These are phyloP conservation scores for Lathyrus sativus DNA, from an alignment of 306 rosid genomes.

Conservation along the genomic window DNA sequence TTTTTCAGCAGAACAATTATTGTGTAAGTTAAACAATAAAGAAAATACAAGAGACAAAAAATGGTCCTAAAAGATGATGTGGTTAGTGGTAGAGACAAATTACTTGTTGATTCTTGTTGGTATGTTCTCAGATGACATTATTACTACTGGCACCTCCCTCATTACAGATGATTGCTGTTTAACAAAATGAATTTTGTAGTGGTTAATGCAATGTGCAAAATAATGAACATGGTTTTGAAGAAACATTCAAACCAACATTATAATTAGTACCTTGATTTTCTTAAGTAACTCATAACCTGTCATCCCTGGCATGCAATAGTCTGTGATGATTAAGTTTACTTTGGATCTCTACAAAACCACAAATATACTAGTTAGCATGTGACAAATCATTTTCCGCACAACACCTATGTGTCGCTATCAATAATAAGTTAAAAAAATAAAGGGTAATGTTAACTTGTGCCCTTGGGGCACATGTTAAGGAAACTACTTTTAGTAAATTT, in stretches of 20 bases:
- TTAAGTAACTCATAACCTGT: conserved; percentile 91
- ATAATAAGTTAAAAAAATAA: no score
- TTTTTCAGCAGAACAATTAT: conserved; percentile 5
- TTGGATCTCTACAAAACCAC: conserved; percentile 57
- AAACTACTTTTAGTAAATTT: no score
- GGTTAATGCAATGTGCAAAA: not conserved
- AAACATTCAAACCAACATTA: not conserved
- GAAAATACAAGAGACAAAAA: not conserved
- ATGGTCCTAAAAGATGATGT: not conserved
- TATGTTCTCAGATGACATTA: conserved; percentile 88
- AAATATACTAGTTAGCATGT: not conserved
- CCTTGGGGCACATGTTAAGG: no score
- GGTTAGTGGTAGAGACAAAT: not conserved
- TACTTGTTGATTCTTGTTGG: conserved; percentile 83
- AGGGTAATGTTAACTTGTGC: no score
- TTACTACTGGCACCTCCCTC: conserved; percentile 94
- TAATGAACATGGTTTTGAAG: not conserved
- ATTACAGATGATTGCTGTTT: conserved; percentile 73
- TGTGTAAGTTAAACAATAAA: not conserved
- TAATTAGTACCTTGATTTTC: conserved; percentile 71
- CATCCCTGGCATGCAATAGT: conserved; percentile 98
- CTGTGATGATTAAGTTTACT: conserved; percentile 85
- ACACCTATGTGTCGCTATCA: no score
- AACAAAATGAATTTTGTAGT: not conserved
- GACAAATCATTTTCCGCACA: not conserved